Percentiles rank a stretch among this genome's conserved stretches.
phyloP scores from a whole-genome alignment of 176 grass and related monocot species.

The Oryza meyeriana region DNA sequence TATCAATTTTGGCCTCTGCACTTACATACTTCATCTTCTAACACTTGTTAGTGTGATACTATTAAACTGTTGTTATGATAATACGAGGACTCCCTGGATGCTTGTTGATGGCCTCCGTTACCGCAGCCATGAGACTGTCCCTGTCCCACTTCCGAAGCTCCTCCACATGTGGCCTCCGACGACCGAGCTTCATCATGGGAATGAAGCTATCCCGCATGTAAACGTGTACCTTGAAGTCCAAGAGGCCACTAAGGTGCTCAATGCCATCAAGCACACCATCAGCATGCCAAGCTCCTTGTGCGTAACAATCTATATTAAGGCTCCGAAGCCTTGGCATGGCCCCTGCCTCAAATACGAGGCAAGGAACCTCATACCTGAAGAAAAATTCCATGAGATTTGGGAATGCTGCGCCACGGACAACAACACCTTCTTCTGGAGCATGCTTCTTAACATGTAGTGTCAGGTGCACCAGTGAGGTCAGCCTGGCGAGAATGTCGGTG shows the following conservation, averaged over 20 bases:
- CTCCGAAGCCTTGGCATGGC: conserved; percentile 3
- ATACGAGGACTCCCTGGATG: neutral
- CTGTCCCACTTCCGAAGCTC: neutral
- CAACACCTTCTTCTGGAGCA: neutral
- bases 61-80: too few relatives aligned
- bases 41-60: too few relatives aligned
- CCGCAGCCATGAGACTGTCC: neutral
- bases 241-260: neutral
- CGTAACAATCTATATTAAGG: neutral
- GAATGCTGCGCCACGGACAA: neutral
- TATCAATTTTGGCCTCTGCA: too few relatives aligned
- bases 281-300: neutral
- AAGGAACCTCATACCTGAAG: neutral
- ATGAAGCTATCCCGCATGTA: neutral
- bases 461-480: neutral
- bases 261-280: neutral
- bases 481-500: neutral
- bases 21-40: too few relatives aligned
- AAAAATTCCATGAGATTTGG: conserved; percentile 3
- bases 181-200: too few relatives aligned
- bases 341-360: neutral
- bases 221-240: neutral
- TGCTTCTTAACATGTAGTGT: neutral
- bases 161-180: neutral
- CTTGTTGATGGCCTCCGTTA: neutral